Conservation (phyloP, 2,329 filamentous ascomycete genomes). For the Aureobasidium subglaciale region DNA sequence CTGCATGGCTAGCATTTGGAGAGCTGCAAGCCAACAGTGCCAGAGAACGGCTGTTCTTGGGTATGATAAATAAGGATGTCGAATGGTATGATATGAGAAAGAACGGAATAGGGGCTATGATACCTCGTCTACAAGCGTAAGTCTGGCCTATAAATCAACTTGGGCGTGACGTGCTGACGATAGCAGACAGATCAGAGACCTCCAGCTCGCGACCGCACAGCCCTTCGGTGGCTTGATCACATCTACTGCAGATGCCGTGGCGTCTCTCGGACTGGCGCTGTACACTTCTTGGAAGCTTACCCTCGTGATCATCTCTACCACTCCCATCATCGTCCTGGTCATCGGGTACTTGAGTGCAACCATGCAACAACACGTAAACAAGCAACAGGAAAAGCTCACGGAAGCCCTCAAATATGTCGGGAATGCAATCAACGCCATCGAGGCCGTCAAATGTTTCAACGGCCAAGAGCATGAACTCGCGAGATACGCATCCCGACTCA, state of each 20-base stretch:
- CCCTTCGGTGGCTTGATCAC: slow-evolving; percentile 65
- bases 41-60: slow-evolving; percentile 57
- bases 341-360: slow-evolving; percentile 54
- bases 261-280: slow-evolving; percentile 65
- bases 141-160: no score
- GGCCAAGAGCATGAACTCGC: slow-evolving; percentile 62
- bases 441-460: slow-evolving; percentile 81
- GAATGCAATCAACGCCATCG: slow-evolving; percentile 65
- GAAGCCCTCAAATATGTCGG: slow-evolving; percentile 64
- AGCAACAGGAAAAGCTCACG: slow-evolving; percentile 61
- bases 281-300: slow-evolving; percentile 79
- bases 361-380: slow-evolving; percentile 59
- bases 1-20: slow-evolving; percentile 68
- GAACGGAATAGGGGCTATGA: slow-evolving; percentile 64
- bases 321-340: slow-evolving; percentile 59
- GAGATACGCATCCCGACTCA: slow-evolving; percentile 55
- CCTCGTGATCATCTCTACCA: slow-evolving; percentile 65
- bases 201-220: slow-evolving; percentile 74
- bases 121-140: slow-evolving; percentile 68
- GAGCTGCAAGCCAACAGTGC: slow-evolving; percentile 68
- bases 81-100: slow-evolving; percentile 72
- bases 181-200: slow-evolving; percentile 69
- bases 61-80: slow-evolving; percentile 65
- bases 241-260: slow-evolving; percentile 56
- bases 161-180: no score